Evolutionary conservation across 306 rosid genomes (phyloP).

Genomic region (Echinosophora koreensis): DNA sequence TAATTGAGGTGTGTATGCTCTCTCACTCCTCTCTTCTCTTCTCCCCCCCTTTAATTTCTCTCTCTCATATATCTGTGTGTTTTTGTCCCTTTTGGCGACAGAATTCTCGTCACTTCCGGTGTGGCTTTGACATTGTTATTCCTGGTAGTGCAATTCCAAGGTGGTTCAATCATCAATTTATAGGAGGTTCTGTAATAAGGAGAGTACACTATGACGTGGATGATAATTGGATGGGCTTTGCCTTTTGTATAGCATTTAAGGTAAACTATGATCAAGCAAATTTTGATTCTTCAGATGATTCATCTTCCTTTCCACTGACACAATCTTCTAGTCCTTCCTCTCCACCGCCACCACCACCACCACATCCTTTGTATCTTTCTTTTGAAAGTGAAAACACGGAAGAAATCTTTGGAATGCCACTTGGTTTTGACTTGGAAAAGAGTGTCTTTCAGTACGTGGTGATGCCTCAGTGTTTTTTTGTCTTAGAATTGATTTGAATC

Average conservation of each 20-base stretch:
- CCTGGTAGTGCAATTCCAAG: neutral
- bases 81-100: neutral
- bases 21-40: no score
- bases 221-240: neutral
- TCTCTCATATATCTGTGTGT: neutral
- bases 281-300: no score
- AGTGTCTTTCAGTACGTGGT: no score
- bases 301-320: no score
- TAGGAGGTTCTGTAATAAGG: neutral
- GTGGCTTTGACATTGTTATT: constrained; percentile 33
- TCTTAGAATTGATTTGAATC: no score
- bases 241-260: neutral
- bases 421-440: neutral
- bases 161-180: neutral
- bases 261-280: neutral
- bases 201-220: neutral
- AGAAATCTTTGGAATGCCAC: neutral
- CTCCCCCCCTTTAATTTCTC: no score
- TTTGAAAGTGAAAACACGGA: constrained; percentile 17
- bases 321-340: neutral
- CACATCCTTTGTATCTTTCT: constrained; percentile 22
- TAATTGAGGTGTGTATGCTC: neutral
- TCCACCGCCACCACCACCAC: no score
- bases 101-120: neutral
- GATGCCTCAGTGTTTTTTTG: no score